These are phyloP conservation scores for Funneliformis caledonium DNA, from an alignment of 371 early-diverging fungal species.

Conservation along the genomic window DNA sequence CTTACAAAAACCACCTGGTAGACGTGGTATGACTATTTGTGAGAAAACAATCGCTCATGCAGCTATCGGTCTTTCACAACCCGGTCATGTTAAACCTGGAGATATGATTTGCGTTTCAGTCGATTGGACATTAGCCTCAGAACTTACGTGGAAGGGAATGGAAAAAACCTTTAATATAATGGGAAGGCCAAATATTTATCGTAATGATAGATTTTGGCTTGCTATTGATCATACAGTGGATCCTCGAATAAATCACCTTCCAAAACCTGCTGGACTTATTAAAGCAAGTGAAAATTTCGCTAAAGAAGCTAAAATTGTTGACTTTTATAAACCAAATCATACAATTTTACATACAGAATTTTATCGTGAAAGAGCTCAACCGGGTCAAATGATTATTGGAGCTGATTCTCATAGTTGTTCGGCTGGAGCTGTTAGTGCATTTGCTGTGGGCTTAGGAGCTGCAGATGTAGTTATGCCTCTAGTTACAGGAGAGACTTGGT, in stretches of 20 bases:
- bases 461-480: constrained; percentile 84
- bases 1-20: constrained; percentile 52
- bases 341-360: constrained; percentile 84
- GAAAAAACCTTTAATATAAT: constrained; percentile 79
- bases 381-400: constrained; percentile 78
- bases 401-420: constrained; percentile 86
- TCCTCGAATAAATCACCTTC: constrained; percentile 70
- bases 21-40: constrained; percentile 73
- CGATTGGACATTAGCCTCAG: constrained; percentile 82
- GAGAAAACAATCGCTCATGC: constrained; percentile 76
- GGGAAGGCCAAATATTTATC: constrained; percentile 72
- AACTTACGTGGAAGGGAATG: constrained; percentile 86
- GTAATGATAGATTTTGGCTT: constrained; percentile 84
- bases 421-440: constrained; percentile 74
- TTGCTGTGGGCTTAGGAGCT: constrained; percentile 81
- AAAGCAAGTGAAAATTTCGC: constrained; percentile 69
- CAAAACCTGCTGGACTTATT: constrained; percentile 71
- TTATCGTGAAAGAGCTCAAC: constrained; percentile 81
- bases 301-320: constrained; percentile 70
- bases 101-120: constrained; percentile 82
- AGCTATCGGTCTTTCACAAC: constrained; percentile 67
- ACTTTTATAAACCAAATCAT: constrained; percentile 76
- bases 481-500: constrained; percentile 83
- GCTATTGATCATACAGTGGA: constrained; percentile 82
- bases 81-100: constrained; percentile 70